Evolutionary conservation across 192 early-diverging fungal genomes (phyloP), one percentile per base, ranked within the genome.

Genomic region (Rhizoclosmatium globosum): DNA sequence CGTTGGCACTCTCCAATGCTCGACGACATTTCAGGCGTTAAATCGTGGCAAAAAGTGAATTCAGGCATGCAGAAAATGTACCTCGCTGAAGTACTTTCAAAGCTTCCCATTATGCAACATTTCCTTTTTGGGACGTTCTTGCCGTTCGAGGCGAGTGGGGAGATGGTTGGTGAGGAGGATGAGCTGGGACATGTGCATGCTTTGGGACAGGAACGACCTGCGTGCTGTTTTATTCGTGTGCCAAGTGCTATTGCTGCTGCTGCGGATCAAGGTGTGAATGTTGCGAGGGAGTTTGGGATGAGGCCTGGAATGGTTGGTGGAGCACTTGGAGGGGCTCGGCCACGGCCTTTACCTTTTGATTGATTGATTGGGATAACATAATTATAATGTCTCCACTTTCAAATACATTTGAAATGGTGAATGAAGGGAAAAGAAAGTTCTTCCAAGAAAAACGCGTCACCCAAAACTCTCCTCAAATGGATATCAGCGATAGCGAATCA

Each of bases 101-200:
- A 99, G 82, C 89, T 97, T 47, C 97, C 97, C 2, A 95, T 99
- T 23, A 95, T 98, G 84, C 97, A 99, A 85, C 97, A 99, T 76
- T 94, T 97, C 82, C 85, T 93, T 67, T 99, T 99, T 89, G 97
- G 97, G 17, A 82, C 87, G 17, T 78, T 97, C 23, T 68, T 97
- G 41, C 86, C 90, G 46, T 97, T 99, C 80, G 84, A 88, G 50
- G 48, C 70, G 13, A 67, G 46, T 38, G 74, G 68, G 11, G 38
- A 39, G 3, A 65, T 82, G 59, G 48, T 80, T 21, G 70, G 83
- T 3, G 87, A 92, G 44, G 85, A 89, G n/a, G 74, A 79, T 47
- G 89, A 81, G 42, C 71, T 82, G 4, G 84, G 79, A 9, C 84
- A 91, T 71, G 86, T 94, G 2, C 90, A 93, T 79, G 94, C 94